Percentiles rank a stretch among this genome's conserved stretches.
Conservation (phyloP, 768 basidiomycete species). For the Psilocybe cubensis region DNA sequence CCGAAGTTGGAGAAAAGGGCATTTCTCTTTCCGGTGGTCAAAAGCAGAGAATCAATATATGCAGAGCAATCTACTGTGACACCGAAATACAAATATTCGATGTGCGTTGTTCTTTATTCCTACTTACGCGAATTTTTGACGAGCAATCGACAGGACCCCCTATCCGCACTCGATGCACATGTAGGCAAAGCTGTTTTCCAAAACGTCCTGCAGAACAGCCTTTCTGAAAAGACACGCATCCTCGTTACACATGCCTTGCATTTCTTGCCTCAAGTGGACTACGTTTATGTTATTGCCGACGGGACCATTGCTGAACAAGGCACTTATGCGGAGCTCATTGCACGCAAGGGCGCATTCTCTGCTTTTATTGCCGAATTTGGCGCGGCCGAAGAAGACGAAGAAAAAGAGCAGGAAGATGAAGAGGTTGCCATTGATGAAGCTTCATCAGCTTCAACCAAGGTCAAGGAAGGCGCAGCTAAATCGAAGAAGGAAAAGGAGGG, state of each 20-base stretch:
- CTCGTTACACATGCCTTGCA: slow-evolving; percentile 93
- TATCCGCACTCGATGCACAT: slow-evolving; percentile 92
- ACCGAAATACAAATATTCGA: slow-evolving; percentile 90
- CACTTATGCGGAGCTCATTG: slow-evolving; percentile 74
- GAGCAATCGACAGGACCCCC: slow-evolving; percentile 57
- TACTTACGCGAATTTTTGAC: not conserved
- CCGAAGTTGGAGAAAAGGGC: slow-evolving; percentile 65
- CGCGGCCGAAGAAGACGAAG: slow-evolving; percentile 59
- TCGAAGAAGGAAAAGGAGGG: slow-evolving; percentile 49
- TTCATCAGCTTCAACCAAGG: slow-evolving; percentile 1
- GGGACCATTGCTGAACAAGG: slow-evolving; percentile 83
- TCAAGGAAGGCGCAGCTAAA: slow-evolving; percentile 42
- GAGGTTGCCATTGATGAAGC: slow-evolving; percentile 45
- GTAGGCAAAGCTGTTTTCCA: slow-evolving; percentile 89
- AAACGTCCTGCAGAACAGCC: slow-evolving; percentile 72
- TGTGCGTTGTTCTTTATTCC: slow-evolving; percentile 26
- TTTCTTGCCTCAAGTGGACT: slow-evolving; percentile 86
- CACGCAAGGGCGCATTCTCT: slow-evolving; percentile 66
- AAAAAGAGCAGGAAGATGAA: slow-evolving; percentile 47
- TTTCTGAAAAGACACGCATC: slow-evolving; percentile 75
- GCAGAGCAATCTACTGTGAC: slow-evolving; percentile 84
- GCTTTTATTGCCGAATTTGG: slow-evolving; percentile 81
- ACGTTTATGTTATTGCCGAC: slow-evolving; percentile 78
- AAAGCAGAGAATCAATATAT: slow-evolving; percentile 82
- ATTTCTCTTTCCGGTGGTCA: slow-evolving; percentile 87